Evolutionary conservation across 2,329 filamentous ascomycete genomes (phyloP), one percentile per base, ranked within the genome.

Genomic region (Sarocladiaceae sp.): DNA sequence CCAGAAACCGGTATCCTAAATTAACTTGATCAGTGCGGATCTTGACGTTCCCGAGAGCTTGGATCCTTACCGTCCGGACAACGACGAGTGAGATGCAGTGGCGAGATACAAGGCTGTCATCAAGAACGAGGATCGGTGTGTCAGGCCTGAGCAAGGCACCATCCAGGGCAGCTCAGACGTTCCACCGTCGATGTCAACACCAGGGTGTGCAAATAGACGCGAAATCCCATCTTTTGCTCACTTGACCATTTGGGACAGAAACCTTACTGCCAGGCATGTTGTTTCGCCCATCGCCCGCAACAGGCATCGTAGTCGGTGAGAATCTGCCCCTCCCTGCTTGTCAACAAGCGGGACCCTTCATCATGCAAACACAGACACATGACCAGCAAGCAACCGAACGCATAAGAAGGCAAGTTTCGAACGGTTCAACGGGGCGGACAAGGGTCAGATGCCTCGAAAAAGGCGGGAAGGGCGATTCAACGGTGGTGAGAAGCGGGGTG

Each of bases 11-110:
- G n/a, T n/a, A n/a, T n/a, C 7, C 40, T 10, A 44, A 26, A 20
- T 44, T 26, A 44, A 44, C 40, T 26, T n/a, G n/a, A 28, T 44
- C 40, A 26, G 22, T 28, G 40, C 40, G 40, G 40, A 44, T 44
- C 40, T 7, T 44, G 22, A 44, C 40, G 40, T 44, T 44, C 28
- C 23, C 40, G 40, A 44, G 40, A 44, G 11, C 11, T 44, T n/a
- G 40, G 40, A 40, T 12, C 12, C 23, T n/a, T n/a, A n/a, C n/a
- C 6, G 15, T 5, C 40, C 28, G 11, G n/a, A 23, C 10, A n/a
- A 8, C 15, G 20, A 40, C 17, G 20, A 17, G 20, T 17, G 15
- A 15, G 12, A 40, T 12, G n/a, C 37, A 23, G 37, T 15, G 20
- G 18, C 17, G 18, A 17, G 35, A 37, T 37, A 6, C 6, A 17